These are phyloP conservation scores for Exophiala calicioides DNA, from an alignment of 2,329 filamentous ascomycete genomes.

Conservation along the genomic window DNA sequence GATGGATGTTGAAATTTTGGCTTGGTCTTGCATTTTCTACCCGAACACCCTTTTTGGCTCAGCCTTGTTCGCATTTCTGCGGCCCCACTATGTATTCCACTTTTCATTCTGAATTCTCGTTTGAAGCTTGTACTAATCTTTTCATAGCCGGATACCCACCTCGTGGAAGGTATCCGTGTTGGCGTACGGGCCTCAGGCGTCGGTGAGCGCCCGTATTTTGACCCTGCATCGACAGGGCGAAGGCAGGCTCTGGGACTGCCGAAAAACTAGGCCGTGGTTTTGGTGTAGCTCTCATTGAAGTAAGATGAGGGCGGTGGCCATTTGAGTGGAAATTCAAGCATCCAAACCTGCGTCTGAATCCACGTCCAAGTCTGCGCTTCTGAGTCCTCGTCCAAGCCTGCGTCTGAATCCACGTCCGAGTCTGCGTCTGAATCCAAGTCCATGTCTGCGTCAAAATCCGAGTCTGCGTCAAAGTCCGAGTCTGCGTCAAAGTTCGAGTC, in stretches of 20 bases:
- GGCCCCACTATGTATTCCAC: not conserved
- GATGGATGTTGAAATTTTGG: not conserved
- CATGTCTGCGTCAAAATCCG: no score
- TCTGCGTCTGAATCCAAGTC: no score
- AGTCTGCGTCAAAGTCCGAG: no score
- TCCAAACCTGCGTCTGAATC: no score
- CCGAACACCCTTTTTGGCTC: not conserved
- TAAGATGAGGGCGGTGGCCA: no score
- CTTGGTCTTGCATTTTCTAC: not conserved
- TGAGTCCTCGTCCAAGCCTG: no score
- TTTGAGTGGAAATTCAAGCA: no score
- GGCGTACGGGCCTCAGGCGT: slow-evolving; percentile 26
- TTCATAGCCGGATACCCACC: slow-evolving; percentile 22
- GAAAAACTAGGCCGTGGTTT: slow-evolving; percentile 1
- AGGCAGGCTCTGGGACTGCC: slow-evolving; percentile 31
- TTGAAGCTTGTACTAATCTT: not conserved
- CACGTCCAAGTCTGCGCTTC: no score
- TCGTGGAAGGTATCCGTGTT: slow-evolving; percentile 16
- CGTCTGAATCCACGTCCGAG: no score
- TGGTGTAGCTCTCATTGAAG: no score
- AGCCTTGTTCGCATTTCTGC: not conserved
- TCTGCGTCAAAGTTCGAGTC: no score
- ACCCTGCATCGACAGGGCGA: slow-evolving; percentile 28
- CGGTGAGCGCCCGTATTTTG: slow-evolving; percentile 26
- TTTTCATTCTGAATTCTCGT: not conserved